Conservation (phyloP, 1,284 basidiomycete genomes). For the Chalciporus piperatoides region DNA sequence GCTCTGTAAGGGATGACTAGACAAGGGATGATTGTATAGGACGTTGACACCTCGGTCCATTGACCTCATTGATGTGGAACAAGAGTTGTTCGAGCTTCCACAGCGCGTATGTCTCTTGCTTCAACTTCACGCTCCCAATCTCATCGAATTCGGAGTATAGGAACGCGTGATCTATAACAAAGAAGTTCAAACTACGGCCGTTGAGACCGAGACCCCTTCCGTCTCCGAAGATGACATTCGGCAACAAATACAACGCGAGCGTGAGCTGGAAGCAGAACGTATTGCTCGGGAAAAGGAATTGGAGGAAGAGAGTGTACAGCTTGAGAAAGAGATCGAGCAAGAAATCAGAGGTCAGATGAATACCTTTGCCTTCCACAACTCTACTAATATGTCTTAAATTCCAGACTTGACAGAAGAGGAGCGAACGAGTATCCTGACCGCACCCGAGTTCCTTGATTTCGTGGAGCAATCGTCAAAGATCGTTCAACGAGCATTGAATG, state of each 20-base stretch:
- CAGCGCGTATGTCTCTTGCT: constrained; percentile 55
- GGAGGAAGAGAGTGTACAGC: constrained; percentile 72
- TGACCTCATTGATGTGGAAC: constrained; percentile 81
- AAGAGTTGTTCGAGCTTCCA: constrained; percentile 88
- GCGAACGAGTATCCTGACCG: constrained; percentile 72
- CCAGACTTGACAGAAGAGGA: constrained; percentile 85
- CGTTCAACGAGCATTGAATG: constrained; percentile 92
- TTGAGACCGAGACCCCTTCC: constrained; percentile 48
- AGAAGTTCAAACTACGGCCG: constrained; percentile 83
- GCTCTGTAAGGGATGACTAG: background rate
- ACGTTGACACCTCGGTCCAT: constrained; percentile 60
- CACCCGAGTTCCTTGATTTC: constrained; percentile 89
- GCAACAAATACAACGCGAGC: constrained; percentile 63
- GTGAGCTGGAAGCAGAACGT: constrained; percentile 63
- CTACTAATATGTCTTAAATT: constrained; percentile 3
- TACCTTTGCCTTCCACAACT: background rate
- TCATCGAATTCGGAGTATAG: constrained; percentile 34
- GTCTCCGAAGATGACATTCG: constrained; percentile 71
- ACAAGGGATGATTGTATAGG: constrained; percentile 33
- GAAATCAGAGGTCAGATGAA: constrained; percentile 64
- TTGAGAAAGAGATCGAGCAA: constrained; percentile 79
- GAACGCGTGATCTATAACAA: constrained; percentile 93
- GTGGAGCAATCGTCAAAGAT: constrained; percentile 95
- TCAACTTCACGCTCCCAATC: background rate
- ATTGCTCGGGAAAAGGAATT: constrained; percentile 74